A percentile compares a stretch with the other conserved stretches of the same genome.
Evolutionary conservation across 768 basidiomycete species (phyloP).

Genomic region (Pleurotus djamor): DNA sequence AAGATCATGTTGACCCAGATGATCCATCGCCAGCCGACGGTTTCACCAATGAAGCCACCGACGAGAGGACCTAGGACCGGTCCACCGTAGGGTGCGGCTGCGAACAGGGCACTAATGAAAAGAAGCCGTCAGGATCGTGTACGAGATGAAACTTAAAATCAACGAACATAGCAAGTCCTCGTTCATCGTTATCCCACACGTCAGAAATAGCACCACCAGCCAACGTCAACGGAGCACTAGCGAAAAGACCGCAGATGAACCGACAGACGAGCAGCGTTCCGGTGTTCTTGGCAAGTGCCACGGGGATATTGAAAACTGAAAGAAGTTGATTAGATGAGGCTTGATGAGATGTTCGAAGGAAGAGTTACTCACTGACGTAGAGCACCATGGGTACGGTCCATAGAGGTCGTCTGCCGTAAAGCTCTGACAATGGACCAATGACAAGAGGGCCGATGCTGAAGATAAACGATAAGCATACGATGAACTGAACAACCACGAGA

Average conservation of each 20-base stretch:
- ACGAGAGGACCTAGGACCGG: slow-evolving; percentile 45
- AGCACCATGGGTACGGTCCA: slow-evolving; percentile 34
- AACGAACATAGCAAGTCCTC: slow-evolving; percentile 31
- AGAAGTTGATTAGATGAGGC: background rate
- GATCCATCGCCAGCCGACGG: slow-evolving; percentile 35
- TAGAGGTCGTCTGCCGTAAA: slow-evolving; percentile 32
- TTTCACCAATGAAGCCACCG: slow-evolving; percentile 43
- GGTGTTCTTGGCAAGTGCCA: slow-evolving; percentile 29
- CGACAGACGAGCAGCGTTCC: slow-evolving; percentile 31
- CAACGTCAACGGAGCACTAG: slow-evolving; percentile 36
- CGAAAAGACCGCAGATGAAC: slow-evolving; percentile 36
- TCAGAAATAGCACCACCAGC: slow-evolving; percentile 34
- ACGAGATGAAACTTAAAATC: background rate
- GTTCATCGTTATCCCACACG: slow-evolving; percentile 37
- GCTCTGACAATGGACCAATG: slow-evolving; percentile 29
- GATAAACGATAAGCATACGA: background rate
- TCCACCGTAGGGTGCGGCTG: slow-evolving; percentile 35
- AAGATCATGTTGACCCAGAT: slow-evolving; percentile 40
- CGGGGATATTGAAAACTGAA: slow-evolving; percentile 24
- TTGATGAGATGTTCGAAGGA: background rate
- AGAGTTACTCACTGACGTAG: slow-evolving; percentile 27
- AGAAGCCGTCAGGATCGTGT: background rate
- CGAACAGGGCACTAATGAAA: slow-evolving; percentile 26
- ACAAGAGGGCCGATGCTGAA: slow-evolving; percentile 15
- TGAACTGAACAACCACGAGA: slow-evolving; percentile 18